Evolutionary conservation across 768 basidiomycete species (phyloP).

Genomic region (Leccinellum albellum): DNA sequence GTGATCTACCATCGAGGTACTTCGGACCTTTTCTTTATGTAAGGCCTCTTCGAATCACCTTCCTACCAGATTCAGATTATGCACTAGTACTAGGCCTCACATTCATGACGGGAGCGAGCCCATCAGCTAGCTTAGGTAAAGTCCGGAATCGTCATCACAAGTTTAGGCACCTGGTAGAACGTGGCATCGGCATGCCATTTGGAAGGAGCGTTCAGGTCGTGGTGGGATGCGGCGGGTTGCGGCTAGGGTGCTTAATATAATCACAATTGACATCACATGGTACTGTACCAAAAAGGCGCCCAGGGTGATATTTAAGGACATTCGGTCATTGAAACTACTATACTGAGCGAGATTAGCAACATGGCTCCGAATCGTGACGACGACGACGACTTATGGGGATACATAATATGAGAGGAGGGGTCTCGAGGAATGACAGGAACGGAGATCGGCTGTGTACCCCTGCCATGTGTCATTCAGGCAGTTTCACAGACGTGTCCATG

Average conservation of each 20-base stretch:
- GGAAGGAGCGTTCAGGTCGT: background rate
- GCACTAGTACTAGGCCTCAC: background rate
- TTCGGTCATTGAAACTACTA: background rate
- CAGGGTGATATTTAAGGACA: background rate
- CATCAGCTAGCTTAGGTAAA: no score
- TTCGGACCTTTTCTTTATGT: background rate
- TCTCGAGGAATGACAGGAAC: background rate
- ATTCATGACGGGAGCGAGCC: background rate
- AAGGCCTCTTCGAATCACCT: background rate
- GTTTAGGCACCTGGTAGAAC: background rate
- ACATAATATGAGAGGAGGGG: background rate
- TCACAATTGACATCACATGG: background rate
- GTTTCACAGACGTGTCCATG: background rate
- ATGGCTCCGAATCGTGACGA: background rate
- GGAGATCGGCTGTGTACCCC: constrained; percentile 4
- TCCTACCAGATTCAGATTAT: background rate
- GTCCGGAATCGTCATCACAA: background rate
- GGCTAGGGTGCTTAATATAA: background rate
- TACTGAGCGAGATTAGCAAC: background rate
- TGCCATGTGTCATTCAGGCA: constrained; percentile 4
- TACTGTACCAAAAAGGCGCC: background rate
- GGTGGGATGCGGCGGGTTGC: constrained; percentile 1
- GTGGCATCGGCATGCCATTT: background rate
- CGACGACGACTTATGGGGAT: background rate
- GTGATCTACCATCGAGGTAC: background rate